These are phyloP conservation scores for Lactarius sp. DNA, from an alignment of 768 basidiomycete species.

Conservation along the genomic window DNA sequence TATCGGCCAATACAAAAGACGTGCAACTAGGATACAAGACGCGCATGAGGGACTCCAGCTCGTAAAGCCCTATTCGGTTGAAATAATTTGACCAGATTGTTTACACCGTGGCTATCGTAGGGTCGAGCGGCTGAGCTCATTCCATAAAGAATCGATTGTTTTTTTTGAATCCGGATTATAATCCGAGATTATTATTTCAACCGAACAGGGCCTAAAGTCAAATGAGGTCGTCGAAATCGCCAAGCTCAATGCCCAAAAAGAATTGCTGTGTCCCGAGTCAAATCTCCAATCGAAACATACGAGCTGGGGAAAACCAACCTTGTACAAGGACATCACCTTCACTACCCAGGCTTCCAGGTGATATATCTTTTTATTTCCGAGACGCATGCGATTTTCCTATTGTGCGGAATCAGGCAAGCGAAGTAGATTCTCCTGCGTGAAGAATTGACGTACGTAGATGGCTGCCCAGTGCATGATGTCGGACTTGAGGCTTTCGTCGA, in stretches of 20 bases:
- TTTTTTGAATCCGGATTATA: no score
- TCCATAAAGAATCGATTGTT: no score
- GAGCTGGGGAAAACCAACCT: slow-evolving; percentile 42
- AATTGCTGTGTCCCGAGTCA: slow-evolving; percentile 34
- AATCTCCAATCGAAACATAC: background rate
- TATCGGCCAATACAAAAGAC: slow-evolving; percentile 3
- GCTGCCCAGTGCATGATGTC: slow-evolving; percentile 99
- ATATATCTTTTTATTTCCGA: slow-evolving; percentile 89
- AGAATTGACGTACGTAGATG: slow-evolving; percentile 65
- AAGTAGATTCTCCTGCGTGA: background rate
- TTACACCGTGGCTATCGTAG: no score
- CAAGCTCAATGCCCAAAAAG: slow-evolving; percentile 56
- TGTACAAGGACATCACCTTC: slow-evolving; percentile 89
- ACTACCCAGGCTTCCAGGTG: slow-evolving; percentile 98
- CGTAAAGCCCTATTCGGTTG: no score
- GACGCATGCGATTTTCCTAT: slow-evolving; percentile 94
- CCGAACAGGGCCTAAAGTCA: background rate
- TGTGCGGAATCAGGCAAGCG: slow-evolving; percentile 2
- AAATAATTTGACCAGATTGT: no score
- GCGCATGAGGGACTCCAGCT: background rate
- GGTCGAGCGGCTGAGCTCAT: no score
- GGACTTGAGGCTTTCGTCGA: slow-evolving; percentile 85
- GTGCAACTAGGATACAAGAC: background rate
- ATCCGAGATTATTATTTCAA: no score
- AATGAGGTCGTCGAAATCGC: slow-evolving; percentile 42